A percentile compares a stretch with the other conserved stretches of the same genome.
Evolutionary conservation across 129 eudicot genomes (phyloP).

Genomic region (Smallanthus sonchifolius): DNA sequence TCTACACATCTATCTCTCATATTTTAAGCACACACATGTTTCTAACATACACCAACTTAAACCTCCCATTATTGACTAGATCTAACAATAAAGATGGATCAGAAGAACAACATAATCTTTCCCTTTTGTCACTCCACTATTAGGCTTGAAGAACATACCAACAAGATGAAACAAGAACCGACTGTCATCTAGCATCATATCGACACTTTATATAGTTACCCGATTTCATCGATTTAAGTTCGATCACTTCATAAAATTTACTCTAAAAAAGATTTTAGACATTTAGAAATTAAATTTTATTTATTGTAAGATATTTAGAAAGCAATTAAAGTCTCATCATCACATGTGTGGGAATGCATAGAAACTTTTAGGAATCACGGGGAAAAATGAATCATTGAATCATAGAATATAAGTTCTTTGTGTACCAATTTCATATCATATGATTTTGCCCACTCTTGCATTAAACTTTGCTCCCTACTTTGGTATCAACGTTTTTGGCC

Average conservation of each 20-base stretch:
- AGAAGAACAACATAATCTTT: neutral
- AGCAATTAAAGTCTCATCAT: neutral
- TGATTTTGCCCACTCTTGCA: constrained; percentile 2
- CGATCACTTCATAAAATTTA: neutral
- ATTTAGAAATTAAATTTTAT: neutral
- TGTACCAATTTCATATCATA: constrained; percentile 11
- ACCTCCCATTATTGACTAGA: neutral
- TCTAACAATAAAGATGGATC: neutral
- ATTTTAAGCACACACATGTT: no score
- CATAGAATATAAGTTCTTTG: constrained; percentile 10
- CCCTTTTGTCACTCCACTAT: neutral
- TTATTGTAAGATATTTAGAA: neutral
- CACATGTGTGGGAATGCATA: constrained; percentile 12
- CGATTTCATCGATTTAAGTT: neutral
- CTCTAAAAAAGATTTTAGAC: neutral
- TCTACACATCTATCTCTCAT: no score
- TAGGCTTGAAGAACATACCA: neutral
- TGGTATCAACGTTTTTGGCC: constrained; percentile 24
- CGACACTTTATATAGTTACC: neutral
- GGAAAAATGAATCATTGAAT: constrained; percentile 9
- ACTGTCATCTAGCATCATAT: neutral
- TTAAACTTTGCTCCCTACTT: constrained; percentile 17
- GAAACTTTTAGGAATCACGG: constrained; percentile 32
- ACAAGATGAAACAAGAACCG: neutral
- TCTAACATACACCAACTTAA: no score